Conservation (phyloP, 768 basidiomycete species). For the Calocybe gangraenosa region DNA sequence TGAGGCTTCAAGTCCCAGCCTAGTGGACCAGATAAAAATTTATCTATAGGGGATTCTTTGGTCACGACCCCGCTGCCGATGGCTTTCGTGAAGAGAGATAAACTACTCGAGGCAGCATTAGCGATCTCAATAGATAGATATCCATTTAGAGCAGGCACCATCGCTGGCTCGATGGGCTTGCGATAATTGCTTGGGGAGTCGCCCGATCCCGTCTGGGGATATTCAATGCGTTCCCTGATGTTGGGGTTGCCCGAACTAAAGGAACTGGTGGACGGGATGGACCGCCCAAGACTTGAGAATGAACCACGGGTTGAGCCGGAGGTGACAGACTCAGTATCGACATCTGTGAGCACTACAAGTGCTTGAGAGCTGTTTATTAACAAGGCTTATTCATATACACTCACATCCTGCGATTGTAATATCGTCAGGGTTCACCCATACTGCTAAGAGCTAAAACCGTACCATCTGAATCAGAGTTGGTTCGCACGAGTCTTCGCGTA, state of each 20-base stretch:
- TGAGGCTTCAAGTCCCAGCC: conserved; percentile 21
- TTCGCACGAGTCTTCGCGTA: no score
- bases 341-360: conserved; percentile 15
- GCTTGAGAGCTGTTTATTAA: no score
- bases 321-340: conserved; percentile 6
- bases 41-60: background rate
- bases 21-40: conserved; percentile 14
- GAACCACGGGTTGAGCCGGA: conserved; percentile 6
- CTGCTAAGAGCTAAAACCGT: no score
- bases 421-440: no score
- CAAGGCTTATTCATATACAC: no score
- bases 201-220: background rate
- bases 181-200: conserved; percentile 14
- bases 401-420: conserved; percentile 4
- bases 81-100: background rate
- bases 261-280: conserved; percentile 1
- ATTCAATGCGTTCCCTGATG: conserved; percentile 3
- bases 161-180: conserved; percentile 5
- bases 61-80: background rate
- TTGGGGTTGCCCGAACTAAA: conserved; percentile 2
- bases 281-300: conserved; percentile 6
- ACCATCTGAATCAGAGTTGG: no score
- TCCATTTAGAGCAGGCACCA: background rate
- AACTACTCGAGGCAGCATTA: conserved; percentile 2
- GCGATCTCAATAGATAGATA: no score